Conservation (phyloP, 352 stramenopile genomes). For the Globisporangium lucens region DNA sequence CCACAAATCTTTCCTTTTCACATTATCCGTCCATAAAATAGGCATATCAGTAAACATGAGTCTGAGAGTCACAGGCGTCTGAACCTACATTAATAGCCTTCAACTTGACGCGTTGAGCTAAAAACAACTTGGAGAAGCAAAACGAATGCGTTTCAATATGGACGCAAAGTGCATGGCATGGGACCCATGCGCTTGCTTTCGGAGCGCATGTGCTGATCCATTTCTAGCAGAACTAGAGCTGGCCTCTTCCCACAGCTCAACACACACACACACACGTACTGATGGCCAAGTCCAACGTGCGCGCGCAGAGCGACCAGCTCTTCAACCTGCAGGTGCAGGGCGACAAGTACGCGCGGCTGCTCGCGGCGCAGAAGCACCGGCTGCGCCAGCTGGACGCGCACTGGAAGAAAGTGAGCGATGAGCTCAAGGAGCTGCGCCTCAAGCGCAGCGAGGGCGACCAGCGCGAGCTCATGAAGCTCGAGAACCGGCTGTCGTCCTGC, state of each 20-base stretch:
- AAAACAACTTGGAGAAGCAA: not conserved
- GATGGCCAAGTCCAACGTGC: conserved; percentile 69
- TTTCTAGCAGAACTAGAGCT: not conserved
- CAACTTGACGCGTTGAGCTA: not conserved
- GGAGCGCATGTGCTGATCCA: not conserved
- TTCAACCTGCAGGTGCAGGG: conserved; percentile 82
- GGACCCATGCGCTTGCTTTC: not conserved
- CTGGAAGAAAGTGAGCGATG: conserved; percentile 62
- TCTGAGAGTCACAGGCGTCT: not conserved
- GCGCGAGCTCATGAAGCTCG: conserved; percentile 73
- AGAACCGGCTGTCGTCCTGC: conserved; percentile 73
- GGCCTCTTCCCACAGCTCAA: not conserved
- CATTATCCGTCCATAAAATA: too few species aligned
- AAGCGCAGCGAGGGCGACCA: conserved; percentile 72
- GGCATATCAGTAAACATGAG: too few species aligned
- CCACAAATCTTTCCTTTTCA: too few species aligned
- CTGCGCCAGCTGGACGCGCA: conserved; percentile 64
- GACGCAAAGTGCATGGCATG: not conserved
- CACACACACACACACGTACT: too few species aligned
- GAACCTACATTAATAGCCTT: not conserved
- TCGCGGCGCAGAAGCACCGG: conserved; percentile 72
- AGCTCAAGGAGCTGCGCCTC: conserved; percentile 62
- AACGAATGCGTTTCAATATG: not conserved
- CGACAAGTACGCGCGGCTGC: conserved; percentile 71
- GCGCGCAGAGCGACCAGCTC: conserved; percentile 71